Percentiles rank a stretch among this genome's conserved stretches.
These are phyloP conservation scores for Bipolaris cookei DNA, from an alignment of 2,329 filamentous ascomycete genomes.

Conservation along the genomic window DNA sequence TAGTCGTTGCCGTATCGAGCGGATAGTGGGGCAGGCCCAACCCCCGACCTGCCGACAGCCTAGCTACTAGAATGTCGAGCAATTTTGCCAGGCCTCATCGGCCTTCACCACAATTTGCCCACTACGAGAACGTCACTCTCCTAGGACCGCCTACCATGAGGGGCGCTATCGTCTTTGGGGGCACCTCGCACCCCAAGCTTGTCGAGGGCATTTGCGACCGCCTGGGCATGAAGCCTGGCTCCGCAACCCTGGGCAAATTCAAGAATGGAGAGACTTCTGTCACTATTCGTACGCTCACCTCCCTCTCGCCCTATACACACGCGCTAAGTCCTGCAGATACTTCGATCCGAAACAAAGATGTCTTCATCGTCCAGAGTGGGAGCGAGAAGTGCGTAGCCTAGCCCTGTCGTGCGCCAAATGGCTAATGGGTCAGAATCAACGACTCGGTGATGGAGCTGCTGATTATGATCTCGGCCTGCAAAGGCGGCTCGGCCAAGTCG, in stretches of 20 bases:
- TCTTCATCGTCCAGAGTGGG: constrained; percentile 97
- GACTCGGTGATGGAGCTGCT: constrained; percentile 99
- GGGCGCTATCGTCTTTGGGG: constrained; percentile 71
- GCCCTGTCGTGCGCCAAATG: constrained; percentile 15
- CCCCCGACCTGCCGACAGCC: constrained; percentile 13
- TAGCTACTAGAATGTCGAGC: constrained; percentile 28
- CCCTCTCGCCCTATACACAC: not conserved
- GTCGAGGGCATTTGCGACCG: constrained; percentile 71
- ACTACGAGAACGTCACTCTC: constrained; percentile 38
- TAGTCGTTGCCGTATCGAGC: constrained; percentile 6
- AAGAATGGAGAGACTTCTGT: constrained; percentile 74
- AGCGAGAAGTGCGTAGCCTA: constrained; percentile 68
- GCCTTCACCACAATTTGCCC: constrained; percentile 29
- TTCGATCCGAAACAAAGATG: constrained; percentile 93
- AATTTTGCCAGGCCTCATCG: constrained; percentile 33
- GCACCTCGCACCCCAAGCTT: constrained; percentile 68
- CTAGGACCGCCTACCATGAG: constrained; percentile 61
- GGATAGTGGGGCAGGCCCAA: constrained; percentile 11
- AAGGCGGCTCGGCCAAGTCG: constrained; percentile 94
- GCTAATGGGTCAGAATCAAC: constrained; percentile 70
- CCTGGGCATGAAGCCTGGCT: constrained; percentile 65
- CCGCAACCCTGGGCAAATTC: constrained; percentile 69
- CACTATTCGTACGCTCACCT: constrained; percentile 61
- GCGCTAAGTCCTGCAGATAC: constrained; percentile 49
- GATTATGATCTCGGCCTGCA: constrained; percentile 99